Conservation (phyloP, 805 yeast genomes). For the Schwanniomyces pseudopolymorphus region DNA sequence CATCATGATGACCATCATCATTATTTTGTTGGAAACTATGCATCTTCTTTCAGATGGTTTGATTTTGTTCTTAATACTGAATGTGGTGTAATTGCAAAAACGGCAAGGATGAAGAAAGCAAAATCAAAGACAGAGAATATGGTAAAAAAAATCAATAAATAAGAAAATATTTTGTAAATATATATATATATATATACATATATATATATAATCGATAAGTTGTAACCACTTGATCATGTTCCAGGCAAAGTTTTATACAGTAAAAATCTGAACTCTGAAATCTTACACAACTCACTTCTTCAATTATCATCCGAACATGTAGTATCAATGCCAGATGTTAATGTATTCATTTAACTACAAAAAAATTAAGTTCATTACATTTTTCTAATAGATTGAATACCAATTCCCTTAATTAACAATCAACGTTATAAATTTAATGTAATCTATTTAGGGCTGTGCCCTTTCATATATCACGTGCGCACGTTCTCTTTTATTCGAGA, state of each 20-base stretch:
- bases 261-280: neutral
- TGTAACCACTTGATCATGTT: too few relatives aligned
- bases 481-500: neutral
- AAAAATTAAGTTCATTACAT: too few relatives aligned
- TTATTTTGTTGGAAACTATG: conserved; percentile 58
- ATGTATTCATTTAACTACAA: too few relatives aligned
- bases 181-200: too few relatives aligned
- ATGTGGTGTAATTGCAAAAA: conserved; percentile 55
- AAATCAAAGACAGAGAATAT: conserved; percentile 37
- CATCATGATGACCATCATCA: conserved; percentile 64
- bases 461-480: neutral
- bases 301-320: too few relatives aligned
- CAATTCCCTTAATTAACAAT: neutral
- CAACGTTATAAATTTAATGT: too few relatives aligned
- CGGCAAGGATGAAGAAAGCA: conserved; percentile 45
- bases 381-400: too few relatives aligned
- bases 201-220: too few relatives aligned
- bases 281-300: too few relatives aligned
- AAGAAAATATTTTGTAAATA: too few relatives aligned
- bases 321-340: too few relatives aligned
- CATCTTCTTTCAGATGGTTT: conserved; percentile 61
- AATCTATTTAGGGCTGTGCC: neutral
- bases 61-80: conserved; percentile 53
- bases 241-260: too few relatives aligned
- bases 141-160: conserved; percentile 19